Base-by-base conservation (phyloP, 2,329 filamentous ascomycete genomes). In the Fusarium sp. region DNA sequence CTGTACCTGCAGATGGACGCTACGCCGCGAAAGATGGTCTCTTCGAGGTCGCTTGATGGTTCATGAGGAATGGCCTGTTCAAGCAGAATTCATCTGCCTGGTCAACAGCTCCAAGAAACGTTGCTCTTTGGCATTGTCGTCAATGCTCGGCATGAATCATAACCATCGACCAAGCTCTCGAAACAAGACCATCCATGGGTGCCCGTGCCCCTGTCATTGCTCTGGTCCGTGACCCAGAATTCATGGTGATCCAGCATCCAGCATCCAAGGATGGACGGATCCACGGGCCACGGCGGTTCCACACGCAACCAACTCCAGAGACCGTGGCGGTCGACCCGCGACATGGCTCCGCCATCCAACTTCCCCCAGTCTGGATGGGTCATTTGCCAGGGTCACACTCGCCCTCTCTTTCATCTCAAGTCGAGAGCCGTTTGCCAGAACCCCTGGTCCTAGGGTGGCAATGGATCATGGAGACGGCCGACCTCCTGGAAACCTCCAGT, bases 381-480 rank as follows among this genome's bases (percentile, higher is more conserved):
- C 73, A 60, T 75, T 68, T 76, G 65, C 77, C 62, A 68, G 72
- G 76, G 71, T 72, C 68, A 70, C 71, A 74, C 71, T 65, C 63
- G 58, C 66, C 56, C 35, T 52, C 40, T 43, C 61, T 71, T 72
- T 70, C 72, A 65, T 75, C 72, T 71, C 72, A 75, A 64, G 43
- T 70, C 70, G 64, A 60, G 68, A 72, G 67, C 71, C 73, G 70
- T 56, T 73, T 69, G 67, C 70, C 47, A 69, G 67, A 71, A 58
- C 71, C 76, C 74, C 76, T 74, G 72, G 74, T 61, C 71, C 68
- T 56, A 72, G 60, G 56, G 70, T 66, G 68, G 63, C 64, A 33
- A 66, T 68, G 65, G 62, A 64, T 43, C 61, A 60, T 61, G 54
- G 68, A 68, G 60, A 52, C 57, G 69, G 70, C 68, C 57, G 63